Evolutionary conservation across 495 filamentous ascomycete genomes (phyloP), one percentile per base, ranked within the genome.

Genomic region (Xylaria cubensis): DNA sequence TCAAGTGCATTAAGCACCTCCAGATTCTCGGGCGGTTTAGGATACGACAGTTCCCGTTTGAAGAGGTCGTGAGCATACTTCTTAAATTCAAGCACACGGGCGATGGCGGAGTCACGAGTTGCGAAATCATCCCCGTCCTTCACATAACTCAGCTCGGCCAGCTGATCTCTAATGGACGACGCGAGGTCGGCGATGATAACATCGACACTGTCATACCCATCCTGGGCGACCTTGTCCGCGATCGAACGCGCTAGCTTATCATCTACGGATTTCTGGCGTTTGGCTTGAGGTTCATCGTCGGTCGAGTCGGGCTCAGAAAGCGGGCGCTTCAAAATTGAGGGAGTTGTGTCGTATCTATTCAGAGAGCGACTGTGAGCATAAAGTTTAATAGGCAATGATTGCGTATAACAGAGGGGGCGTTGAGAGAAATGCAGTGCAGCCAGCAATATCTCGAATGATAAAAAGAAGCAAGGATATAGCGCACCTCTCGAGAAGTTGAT

Each of bases 151-250:
- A 87, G 76, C 46, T 85, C 82, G 48, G 79, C 80, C 59, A 84
- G 68, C 21, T 82, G 81, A 58, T 81, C 76, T 34, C 79, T 76
- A 13, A 80, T 80, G 24, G 81, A 81, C 0, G 76, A 69, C 51
- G 80, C 76, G 26, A 88, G 69, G 61, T 89, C 87, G 21, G 74
- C 63, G 17, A 87, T 77, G 29, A 89, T 74, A 36, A 81, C 82
- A 48, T 87, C 84, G 36, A 89, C 61, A 42, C 74, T 73, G 24
- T 71, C 73, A 77, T 89, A 89, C 13, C 66, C 74, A 65, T 82
- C 80, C 42, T 81, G 78, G 12, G 75, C 72, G 21, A 85, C 78
- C 80, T 84, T 84, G 70, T 86, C 82, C 48, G 84, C 79, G 68
- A 88, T 82, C 61, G 82, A 84, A n/a, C 39, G 64, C 24, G 69